Conservation (phyloP, 31 red algal genomes). For the Endocladia muricata region DNA sequence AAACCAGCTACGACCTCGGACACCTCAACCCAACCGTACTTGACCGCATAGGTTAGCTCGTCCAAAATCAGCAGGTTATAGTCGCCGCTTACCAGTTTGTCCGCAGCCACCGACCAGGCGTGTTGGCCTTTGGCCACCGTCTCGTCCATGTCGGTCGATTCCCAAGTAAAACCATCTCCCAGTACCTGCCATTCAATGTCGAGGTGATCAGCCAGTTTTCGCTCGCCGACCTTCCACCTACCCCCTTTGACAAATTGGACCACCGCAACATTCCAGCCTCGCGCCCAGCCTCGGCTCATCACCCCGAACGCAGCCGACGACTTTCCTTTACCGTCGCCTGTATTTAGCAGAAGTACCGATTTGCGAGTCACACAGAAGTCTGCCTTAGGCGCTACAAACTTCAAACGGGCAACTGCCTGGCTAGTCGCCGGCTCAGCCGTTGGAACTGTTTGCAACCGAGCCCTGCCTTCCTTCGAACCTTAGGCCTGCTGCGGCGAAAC, state of each 20-base stretch:
- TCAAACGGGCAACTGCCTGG: too few species aligned
- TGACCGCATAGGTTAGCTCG: not conserved
- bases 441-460: too few species aligned
- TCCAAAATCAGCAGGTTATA: conserved; percentile 11
- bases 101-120: not conserved
- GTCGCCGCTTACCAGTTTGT: not conserved
- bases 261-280: not conserved
- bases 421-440: too few species aligned
- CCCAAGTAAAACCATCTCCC: conserved; percentile 26
- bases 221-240: conserved; percentile 10
- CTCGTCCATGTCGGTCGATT: not conserved
- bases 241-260: conserved; percentile 19
- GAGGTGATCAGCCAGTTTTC: not conserved
- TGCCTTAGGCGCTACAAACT: too few species aligned
- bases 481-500: too few species aligned
- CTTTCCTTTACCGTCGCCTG: conserved; percentile 22
- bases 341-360: not conserved
- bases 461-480: too few species aligned
- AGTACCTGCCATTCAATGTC: not conserved
- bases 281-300: not conserved
- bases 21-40: not conserved
- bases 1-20: not conserved
- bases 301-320: conserved; percentile 9
- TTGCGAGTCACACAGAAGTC: too few species aligned
- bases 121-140: not conserved